Evolutionary conservation across 2,329 filamentous ascomycete species (phyloP).

Genomic region (Venturiaceae sp.): DNA sequence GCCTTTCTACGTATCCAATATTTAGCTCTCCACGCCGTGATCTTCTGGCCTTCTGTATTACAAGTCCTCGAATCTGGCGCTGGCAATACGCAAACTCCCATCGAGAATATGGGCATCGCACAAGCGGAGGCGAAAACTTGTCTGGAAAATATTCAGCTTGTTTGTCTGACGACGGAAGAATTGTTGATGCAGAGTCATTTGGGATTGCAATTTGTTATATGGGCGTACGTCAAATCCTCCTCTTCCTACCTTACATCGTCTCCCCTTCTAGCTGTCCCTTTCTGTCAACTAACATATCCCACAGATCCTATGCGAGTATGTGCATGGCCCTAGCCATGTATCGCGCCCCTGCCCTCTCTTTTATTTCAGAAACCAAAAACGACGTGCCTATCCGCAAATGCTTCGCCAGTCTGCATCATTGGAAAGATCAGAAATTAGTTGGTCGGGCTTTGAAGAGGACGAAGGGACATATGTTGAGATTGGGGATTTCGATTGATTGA

Average conservation of each 20-base stretch:
- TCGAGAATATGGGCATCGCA: neutral
- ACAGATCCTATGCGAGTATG: neutral
- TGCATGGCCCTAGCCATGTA: neutral
- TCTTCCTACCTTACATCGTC: neutral
- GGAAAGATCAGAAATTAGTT: neutral
- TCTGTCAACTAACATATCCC: too few species aligned
- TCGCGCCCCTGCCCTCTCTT: neutral
- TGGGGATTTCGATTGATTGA: neutral
- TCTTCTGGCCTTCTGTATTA: conserved; percentile 19
- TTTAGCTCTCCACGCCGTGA: conserved; percentile 18
- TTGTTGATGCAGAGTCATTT: neutral
- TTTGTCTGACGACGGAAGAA: neutral
- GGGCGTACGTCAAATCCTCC: conserved; percentile 1
- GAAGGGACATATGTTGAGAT: neutral
- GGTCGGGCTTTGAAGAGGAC: neutral
- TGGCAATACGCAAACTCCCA: neutral
- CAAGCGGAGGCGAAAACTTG: neutral
- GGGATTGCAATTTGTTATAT: conserved; percentile 2
- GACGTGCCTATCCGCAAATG: neutral
- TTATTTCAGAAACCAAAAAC: neutral
- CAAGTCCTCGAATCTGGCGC: conserved; percentile 12
- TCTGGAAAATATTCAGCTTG: neutral
- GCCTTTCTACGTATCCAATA: conserved; percentile 20
- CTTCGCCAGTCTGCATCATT: neutral
- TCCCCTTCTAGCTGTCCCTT: too few species aligned